phyloP scores from a whole-genome alignment of 345 rosid genomes.

The Eutrema japonicum region DNA sequence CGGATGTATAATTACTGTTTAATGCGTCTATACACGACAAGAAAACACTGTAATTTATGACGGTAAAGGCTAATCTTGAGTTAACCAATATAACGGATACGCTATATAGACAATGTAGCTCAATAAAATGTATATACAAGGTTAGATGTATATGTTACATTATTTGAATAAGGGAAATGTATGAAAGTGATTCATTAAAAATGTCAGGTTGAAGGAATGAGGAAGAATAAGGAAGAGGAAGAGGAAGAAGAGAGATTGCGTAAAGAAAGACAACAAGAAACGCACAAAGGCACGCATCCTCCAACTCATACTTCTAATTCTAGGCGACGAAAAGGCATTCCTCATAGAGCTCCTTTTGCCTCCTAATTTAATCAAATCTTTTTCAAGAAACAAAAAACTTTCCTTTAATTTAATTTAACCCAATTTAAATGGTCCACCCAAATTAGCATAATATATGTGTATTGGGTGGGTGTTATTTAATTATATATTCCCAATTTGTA shows the following conservation, averaged over 20 bases:
- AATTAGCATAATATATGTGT: slow-evolving; percentile 30
- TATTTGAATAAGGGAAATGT: slow-evolving; percentile 19
- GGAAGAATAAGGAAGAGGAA: slow-evolving; percentile 54
- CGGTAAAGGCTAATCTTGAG: too few species aligned
- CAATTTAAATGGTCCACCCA: slow-evolving; percentile 30
- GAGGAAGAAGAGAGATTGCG: slow-evolving; percentile 63
- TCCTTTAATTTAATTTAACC: not conserved
- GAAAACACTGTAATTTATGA: too few species aligned
- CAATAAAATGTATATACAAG: not conserved
- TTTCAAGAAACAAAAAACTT: slow-evolving; percentile 7
- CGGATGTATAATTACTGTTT: too few species aligned
- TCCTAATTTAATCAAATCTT: slow-evolving; percentile 48
- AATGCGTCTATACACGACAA: too few species aligned
- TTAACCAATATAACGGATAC: too few species aligned
- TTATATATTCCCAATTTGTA: slow-evolving; percentile 36
- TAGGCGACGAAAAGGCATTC: slow-evolving; percentile 89
- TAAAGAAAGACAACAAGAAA: slow-evolving; percentile 64
- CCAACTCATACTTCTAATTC: slow-evolving; percentile 57
- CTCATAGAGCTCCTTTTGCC: slow-evolving; percentile 82
- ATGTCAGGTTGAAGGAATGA: slow-evolving; percentile 75
- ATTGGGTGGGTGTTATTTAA: slow-evolving; percentile 16
- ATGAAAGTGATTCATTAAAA: slow-evolving; percentile 10
- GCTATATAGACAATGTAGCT: not conserved
- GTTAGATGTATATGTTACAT: not conserved
- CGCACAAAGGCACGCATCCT: slow-evolving; percentile 58